phyloP scores from a whole-genome alignment of 2,329 filamentous ascomycete species.

The Fusarium newnesense region DNA sequence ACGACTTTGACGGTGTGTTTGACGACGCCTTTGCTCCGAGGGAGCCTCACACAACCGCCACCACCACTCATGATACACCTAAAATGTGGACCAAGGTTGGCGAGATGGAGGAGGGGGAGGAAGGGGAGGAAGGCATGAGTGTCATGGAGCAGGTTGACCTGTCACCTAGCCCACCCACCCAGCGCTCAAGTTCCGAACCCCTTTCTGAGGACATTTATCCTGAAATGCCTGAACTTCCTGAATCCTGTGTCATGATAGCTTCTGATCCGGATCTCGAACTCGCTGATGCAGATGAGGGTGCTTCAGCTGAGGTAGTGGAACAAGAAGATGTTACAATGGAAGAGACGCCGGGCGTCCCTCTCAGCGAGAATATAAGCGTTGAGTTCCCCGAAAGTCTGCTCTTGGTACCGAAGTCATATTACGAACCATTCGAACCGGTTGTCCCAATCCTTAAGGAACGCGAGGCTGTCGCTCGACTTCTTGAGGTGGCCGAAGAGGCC shows the following conservation, averaged over 20 bases:
- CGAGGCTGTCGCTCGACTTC: slow-evolving; percentile 22
- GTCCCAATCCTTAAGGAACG: slow-evolving; percentile 39
- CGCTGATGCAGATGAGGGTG: not conserved
- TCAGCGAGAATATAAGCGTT: slow-evolving; percentile 31
- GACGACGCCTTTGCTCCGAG: slow-evolving; percentile 8
- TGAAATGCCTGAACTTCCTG: slow-evolving; percentile 2
- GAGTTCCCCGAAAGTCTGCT: slow-evolving; percentile 45
- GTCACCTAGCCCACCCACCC: slow-evolving; percentile 7
- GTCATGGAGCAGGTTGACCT: slow-evolving; percentile 9
- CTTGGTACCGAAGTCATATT: slow-evolving; percentile 44
- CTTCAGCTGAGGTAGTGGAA: slow-evolving; percentile 2
- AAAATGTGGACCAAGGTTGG: slow-evolving; percentile 35
- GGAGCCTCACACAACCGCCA: not conserved
- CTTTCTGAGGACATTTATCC: slow-evolving; percentile 14
- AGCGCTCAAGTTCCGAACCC: not conserved
- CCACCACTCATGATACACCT: not conserved
- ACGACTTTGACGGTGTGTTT: slow-evolving; percentile 17
- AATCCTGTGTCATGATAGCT: not conserved
- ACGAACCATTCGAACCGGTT: slow-evolving; percentile 47
- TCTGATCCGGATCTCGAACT: not conserved
- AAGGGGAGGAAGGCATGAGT: slow-evolving; percentile 14
- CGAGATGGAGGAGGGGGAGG: slow-evolving; percentile 9
- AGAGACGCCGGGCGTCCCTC: not conserved
- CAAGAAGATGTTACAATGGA: not conserved
- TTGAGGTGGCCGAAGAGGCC: slow-evolving; percentile 12